Percentiles rank a stretch among this genome's conserved stretches.
Evolutionary conservation across 2,329 filamentous ascomycete genomes (phyloP).

Genomic region (Aspergillus brunneoviolaceus): DNA sequence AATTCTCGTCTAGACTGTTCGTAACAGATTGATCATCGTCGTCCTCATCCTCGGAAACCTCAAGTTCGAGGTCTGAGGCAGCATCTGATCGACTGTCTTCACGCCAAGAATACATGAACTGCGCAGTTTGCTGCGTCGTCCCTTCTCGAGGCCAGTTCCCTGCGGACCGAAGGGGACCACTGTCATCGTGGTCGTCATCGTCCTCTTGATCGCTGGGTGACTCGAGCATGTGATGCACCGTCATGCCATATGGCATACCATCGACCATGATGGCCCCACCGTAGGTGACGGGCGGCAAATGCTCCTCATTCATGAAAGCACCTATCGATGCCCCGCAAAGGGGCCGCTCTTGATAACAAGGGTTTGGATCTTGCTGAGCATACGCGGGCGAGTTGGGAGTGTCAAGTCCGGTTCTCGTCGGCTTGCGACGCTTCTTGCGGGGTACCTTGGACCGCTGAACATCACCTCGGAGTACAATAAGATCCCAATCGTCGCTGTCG

Average conservation of each 20-base stretch:
- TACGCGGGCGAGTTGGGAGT: slow-evolving; percentile 28
- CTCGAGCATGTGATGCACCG: slow-evolving; percentile 94
- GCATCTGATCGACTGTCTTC: slow-evolving; percentile 41
- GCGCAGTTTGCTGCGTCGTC: slow-evolving; percentile 25
- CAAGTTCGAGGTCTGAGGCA: slow-evolving; percentile 42
- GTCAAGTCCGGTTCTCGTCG: slow-evolving; percentile 31
- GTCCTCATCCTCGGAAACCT: slow-evolving; percentile 57
- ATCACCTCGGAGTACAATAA: slow-evolving; percentile 62
- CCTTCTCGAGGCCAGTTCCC: slow-evolving; percentile 37
- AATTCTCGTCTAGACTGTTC: slow-evolving; percentile 36
- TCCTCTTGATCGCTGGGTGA: slow-evolving; percentile 56
- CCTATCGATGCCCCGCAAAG: slow-evolving; percentile 89
- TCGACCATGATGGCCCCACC: slow-evolving; percentile 86
- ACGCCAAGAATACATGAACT: slow-evolving; percentile 38
- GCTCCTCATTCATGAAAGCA: slow-evolving; percentile 79
- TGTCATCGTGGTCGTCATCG: slow-evolving; percentile 36
- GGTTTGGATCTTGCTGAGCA: slow-evolving; percentile 54
- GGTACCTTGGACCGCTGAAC: slow-evolving; percentile 56
- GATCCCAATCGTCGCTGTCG: slow-evolving; percentile 56
- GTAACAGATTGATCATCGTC: slow-evolving; percentile 41
- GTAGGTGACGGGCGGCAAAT: slow-evolving; percentile 86
- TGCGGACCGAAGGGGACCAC: slow-evolving; percentile 46
- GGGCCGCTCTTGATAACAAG: slow-evolving; percentile 74
- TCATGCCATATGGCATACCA: slow-evolving; percentile 85
- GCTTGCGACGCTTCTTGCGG: slow-evolving; percentile 41